Base-by-base conservation (phyloP, 768 basidiomycete genomes). In the Termitomyces sp. region DNA sequence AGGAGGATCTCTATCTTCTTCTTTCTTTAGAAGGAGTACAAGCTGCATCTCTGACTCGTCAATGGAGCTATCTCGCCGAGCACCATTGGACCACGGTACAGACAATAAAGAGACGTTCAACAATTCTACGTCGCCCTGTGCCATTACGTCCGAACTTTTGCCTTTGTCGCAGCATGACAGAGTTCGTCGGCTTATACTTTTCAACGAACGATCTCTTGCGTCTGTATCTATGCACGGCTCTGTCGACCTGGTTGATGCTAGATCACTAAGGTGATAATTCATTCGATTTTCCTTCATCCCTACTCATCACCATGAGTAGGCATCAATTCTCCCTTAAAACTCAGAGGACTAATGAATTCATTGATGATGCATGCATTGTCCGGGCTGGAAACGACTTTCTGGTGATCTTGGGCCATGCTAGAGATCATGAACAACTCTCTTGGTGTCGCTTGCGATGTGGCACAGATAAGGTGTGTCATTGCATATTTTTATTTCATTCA, bases 331-430 rank as follows among this genome's bases (percentile, higher is more conserved):
- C 57, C 3, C 49, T 60, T 12, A 60, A 54, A 30, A 32, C 51
- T 48, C 56, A 37, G 28, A 64, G 61, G 12, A 55, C 56, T 0
- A 64, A 66, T 56, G 75, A 71, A 32, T 59, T 60, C 21, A 64
- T 80, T 22, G 74, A 79, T 30, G 79, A 78, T 55, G 73, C 74
- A 5, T 79, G 77, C 54, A 46, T 75, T 8, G 42, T 78, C 34
- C 51, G 52, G 5, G 55, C 61, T 24, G 62, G 64, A 7, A 60
- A 64, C 50, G 61, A 61, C 2, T 54, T 64, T 26, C 24, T 70
- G 28, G 47, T 71, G 11, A 55, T 75, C n/a, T 65, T 78, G 0
- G 76, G 69, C 7, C 76, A 77, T 55, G 67, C 65, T 11, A 69
- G 76, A 35, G 70, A 74, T 48, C 64, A 65, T 47, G 55, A 66